Percentiles rank a stretch among this genome's conserved stretches.
phyloP scores from a whole-genome alignment of 1,139 yeast species.

The Kodamaea sp. region DNA sequence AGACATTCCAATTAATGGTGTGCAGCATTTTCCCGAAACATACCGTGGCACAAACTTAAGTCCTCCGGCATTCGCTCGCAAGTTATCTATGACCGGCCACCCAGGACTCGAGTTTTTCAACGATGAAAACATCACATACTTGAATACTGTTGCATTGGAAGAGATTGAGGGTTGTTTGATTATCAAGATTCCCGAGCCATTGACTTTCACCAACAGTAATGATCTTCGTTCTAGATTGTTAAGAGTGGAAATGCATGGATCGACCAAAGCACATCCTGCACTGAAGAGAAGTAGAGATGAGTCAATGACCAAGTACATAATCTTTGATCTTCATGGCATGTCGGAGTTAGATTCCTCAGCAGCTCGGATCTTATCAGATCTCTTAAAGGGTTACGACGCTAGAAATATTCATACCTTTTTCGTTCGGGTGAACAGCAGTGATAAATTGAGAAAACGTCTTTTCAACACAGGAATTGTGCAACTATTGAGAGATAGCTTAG shows the following conservation, averaged over 20 bases:
- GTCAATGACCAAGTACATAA: conserved; percentile 62
- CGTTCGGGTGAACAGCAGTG: conserved; percentile 57
- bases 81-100: conserved; percentile 2
- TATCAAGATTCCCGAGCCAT: conserved; percentile 87
- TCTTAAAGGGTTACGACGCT: conserved; percentile 54
- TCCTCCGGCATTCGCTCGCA: not conserved
- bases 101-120: conserved; percentile 35
- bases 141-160: conserved; percentile 51
- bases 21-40: too few species aligned
- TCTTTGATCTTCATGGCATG: conserved; percentile 87
- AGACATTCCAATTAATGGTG: conserved; percentile 41
- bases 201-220: conserved; percentile 87
- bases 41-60: not conserved
- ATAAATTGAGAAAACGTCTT: conserved; percentile 31
- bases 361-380: conserved; percentile 67
- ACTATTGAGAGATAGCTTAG: conserved; percentile 28
- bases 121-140: conserved; percentile 38
- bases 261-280: conserved; percentile 83
- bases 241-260: conserved; percentile 82
- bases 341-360: conserved; percentile 86
- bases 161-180: conserved; percentile 85
- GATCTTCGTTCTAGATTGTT: conserved; percentile 75
- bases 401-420: conserved; percentile 65
- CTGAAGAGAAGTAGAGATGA: conserved; percentile 56
- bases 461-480: conserved; percentile 33